Evolutionary conservation across 805 yeast genomes (phyloP), one percentile per base, ranked within the genome.

Genomic region (Starmerella kuoi): DNA sequence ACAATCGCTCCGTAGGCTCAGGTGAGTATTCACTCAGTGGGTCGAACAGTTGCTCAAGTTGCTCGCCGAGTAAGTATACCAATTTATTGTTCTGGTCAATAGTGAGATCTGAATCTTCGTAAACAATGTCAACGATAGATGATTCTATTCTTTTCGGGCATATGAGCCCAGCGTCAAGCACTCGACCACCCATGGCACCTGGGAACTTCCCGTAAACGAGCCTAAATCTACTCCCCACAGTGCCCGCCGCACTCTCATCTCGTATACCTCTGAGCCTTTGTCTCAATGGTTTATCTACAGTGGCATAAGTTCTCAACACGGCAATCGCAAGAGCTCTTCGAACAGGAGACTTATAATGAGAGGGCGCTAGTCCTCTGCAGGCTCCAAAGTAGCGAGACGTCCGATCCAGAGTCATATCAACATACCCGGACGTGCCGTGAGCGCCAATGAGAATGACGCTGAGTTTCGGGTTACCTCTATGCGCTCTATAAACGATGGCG

Each of bases 11-110:
- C 30, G 94, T 74, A 24, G 78, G 75, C 59, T 88, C 95, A 0
- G 96, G 97, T 0, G 93, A 82, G 58, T 88, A 88, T 60, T 87
- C 96, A 4, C 83, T 70, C 41, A 86, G 62, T 1, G 96, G 95
- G 55, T 88, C 93, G 60, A 88, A 88, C 30, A 88, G 61, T 52
- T 80, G 88, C 49, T 87, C 95, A 32, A 84, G 62, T 59, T 87
- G 96, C 32, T 77, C 78, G 1, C 97, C 97, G 5, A 88, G 61
- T 27, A 79, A 58, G 46, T 70, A 79, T 0, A 86, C 95, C 18
- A 88, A 58, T 44, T 69, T 74, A 55, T 87, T 86, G 59, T 87
- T 88, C 14, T 70, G 64, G 35, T 80, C 83, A 20, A 74, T 68
- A 2, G 70, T 66, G 2, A 53, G 56, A 38, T 67, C 70, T 11